A percentile compares a stretch with the other conserved stretches of the same genome.
phyloP scores from a whole-genome alignment of 2,329 filamentous ascomycete species.

The Parascedosporium putredinis region DNA sequence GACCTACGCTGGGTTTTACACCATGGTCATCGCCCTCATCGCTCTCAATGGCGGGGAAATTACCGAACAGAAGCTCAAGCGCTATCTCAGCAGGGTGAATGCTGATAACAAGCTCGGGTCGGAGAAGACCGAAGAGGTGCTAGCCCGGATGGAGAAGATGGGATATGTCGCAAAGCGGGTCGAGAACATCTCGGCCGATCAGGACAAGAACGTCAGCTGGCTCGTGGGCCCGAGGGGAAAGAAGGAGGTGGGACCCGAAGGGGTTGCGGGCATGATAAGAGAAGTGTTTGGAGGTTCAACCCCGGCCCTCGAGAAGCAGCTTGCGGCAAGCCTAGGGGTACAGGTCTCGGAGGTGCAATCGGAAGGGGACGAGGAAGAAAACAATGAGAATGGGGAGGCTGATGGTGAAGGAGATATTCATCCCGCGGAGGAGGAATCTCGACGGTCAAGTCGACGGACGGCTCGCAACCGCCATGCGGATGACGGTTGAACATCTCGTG shows the following conservation, averaged over 20 bases:
- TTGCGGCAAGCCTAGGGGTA: constrained; percentile 52
- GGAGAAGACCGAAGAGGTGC: constrained; percentile 63
- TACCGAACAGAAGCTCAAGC: constrained; percentile 66
- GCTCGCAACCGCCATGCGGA: neutral
- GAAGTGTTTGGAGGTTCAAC: constrained; percentile 44
- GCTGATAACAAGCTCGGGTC: constrained; percentile 63
- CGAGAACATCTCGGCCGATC: constrained; percentile 50
- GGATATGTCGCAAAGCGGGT: constrained; percentile 70
- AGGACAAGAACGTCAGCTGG: constrained; percentile 72
- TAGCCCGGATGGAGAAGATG: constrained; percentile 68
- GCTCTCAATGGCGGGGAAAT: constrained; percentile 62
- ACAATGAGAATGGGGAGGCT: constrained; percentile 9
- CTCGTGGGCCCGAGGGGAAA: constrained; percentile 76
- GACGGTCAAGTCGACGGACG: neutral
- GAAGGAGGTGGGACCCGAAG: constrained; percentile 70
- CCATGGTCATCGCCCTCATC: constrained; percentile 68
- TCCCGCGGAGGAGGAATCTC: neutral
- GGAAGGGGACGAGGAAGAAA: constrained; percentile 15
- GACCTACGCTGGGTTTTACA: constrained; percentile 74
- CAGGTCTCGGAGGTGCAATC: constrained; percentile 16
- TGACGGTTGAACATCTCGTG: neutral
- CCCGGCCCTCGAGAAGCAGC: constrained; percentile 46
- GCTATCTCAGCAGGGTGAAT: constrained; percentile 65
- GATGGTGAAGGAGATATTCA: constrained; percentile 13
- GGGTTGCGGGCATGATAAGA: constrained; percentile 60